Conservation (phyloP, 768 basidiomycete species). For the Boletus coccyginus region DNA sequence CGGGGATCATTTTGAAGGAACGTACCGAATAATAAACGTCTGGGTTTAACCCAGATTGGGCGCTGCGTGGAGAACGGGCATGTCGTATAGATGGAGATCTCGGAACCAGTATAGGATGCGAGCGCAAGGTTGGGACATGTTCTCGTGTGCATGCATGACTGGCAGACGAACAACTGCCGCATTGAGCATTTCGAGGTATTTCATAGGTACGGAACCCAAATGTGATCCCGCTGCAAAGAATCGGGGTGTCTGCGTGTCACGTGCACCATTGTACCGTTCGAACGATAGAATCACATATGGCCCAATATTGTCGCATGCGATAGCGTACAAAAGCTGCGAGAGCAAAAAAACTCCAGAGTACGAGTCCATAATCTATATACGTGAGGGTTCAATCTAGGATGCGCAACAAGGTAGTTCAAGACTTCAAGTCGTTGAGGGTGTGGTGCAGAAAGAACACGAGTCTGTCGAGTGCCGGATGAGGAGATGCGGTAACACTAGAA, state of each 20-base stretch:
- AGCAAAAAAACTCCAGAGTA: constrained; percentile 22
- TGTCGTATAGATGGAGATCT: constrained; percentile 16
- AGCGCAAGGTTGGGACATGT: background rate
- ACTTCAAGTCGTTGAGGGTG: constrained; percentile 11
- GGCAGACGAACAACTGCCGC: background rate
- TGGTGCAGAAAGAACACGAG: background rate
- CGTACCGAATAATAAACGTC: constrained; percentile 9
- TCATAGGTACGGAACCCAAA: background rate
- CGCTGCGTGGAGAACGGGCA: background rate
- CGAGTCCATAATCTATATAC: constrained; percentile 32
- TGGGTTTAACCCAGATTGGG: background rate
- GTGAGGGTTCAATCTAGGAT: constrained; percentile 21
- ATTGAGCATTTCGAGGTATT: background rate
- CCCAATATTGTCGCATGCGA: constrained; percentile 6
- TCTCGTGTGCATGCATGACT: background rate
- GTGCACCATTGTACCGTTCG: background rate
- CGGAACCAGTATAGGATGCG: background rate
- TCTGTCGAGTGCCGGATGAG: background rate
- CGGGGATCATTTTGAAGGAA: background rate
- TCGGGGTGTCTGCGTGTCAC: constrained; percentile 6
- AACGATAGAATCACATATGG: constrained; percentile 19
- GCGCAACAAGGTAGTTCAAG: constrained; percentile 11
- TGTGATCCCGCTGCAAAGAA: background rate
- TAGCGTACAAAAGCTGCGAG: constrained; percentile 23
- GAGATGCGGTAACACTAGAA: constrained; percentile 4